A percentile compares a stretch with the other conserved stretches of the same genome.
phyloP scores from a whole-genome alignment of 768 basidiomycete species.

The Russula griseocarnosa region DNA sequence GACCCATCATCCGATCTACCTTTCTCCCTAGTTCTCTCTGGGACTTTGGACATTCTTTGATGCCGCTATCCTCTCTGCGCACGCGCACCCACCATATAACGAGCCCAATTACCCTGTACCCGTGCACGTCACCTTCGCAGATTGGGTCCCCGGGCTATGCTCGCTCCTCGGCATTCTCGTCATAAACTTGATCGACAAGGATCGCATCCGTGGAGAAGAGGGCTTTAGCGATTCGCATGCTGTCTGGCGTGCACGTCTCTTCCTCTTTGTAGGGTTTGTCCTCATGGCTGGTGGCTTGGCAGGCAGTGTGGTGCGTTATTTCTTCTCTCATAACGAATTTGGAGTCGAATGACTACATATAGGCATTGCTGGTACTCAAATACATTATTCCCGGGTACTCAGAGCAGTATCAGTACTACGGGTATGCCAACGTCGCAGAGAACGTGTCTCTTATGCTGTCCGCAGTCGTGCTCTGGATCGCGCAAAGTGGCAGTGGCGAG shows the following conservation, averaged over 20 bases:
- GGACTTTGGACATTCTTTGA: slow-evolving; percentile 96
- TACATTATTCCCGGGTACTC: slow-evolving; percentile 72
- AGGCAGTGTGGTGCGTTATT: slow-evolving; percentile 82
- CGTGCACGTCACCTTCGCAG: slow-evolving; percentile 85
- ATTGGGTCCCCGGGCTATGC: slow-evolving; percentile 97
- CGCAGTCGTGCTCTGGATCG: slow-evolving; percentile 85
- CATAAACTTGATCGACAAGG: slow-evolving; percentile 94
- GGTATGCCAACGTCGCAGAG: slow-evolving; percentile 93
- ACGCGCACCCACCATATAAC: slow-evolving; percentile 72
- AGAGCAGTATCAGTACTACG: slow-evolving; percentile 82
- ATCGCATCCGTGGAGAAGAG: slow-evolving; percentile 74
- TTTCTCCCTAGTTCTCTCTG: slow-evolving; percentile 70
- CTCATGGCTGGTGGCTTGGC: slow-evolving; percentile 97
- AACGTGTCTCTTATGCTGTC: slow-evolving; percentile 83
- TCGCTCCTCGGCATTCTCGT: slow-evolving; percentile 89
- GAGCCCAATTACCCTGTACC: slow-evolving; percentile 65
- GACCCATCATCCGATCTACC: not conserved
- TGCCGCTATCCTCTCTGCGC: slow-evolving; percentile 84
- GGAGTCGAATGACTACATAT: not conserved
- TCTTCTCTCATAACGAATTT: not conserved
- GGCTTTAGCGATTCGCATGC: slow-evolving; percentile 76
- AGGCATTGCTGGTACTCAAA: slow-evolving; percentile 89
- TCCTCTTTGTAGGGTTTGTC: slow-evolving; percentile 93
- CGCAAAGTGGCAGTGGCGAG: slow-evolving; percentile 79
- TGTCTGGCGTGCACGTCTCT: slow-evolving; percentile 86